These are phyloP conservation scores for Cladosporium sp. DNA, from an alignment of 2,329 filamentous ascomycete genomes.

Conservation along the genomic window DNA sequence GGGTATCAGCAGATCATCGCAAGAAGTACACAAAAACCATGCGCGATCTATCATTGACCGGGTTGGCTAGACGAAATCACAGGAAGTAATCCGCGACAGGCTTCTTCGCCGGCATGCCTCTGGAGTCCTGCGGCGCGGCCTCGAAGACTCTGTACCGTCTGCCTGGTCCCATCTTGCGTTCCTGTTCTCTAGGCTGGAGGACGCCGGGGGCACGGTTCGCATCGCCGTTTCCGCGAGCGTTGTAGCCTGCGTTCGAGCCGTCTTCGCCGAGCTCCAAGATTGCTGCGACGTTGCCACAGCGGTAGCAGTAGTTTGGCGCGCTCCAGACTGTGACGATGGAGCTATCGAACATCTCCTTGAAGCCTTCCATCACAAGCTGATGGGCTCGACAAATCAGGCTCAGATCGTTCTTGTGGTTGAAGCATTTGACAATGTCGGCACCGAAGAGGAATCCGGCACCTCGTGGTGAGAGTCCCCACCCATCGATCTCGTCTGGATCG, in stretches of 20 bases:
- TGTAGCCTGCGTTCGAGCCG: constrained; percentile 53
- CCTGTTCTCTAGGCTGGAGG: constrained; percentile 45
- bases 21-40: neutral
- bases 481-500: constrained; percentile 95
- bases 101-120: constrained; percentile 99
- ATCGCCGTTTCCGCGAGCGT: constrained; percentile 66
- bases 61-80: constrained; percentile 30
- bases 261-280: constrained; percentile 93
- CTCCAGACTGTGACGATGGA: constrained; percentile 94
- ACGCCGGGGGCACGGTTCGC: constrained; percentile 48
- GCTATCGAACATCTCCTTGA: constrained; percentile 98
- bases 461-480: constrained; percentile 91
- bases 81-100: constrained; percentile 97
- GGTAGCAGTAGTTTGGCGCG: constrained; percentile 43
- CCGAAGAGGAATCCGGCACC: constrained; percentile 96
- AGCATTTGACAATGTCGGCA: constrained; percentile 90
- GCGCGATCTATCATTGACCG: neutral
- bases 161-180: constrained; percentile 67
- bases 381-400: constrained; percentile 91
- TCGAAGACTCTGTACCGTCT: constrained; percentile 93
- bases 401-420: constrained; percentile 92
- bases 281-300: constrained; percentile 68
- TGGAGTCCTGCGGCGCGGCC: constrained; percentile 89
- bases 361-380: constrained; percentile 98
- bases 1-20: constrained; percentile 15